Conservation (phyloP, 495 filamentous ascomycete species). For the Thermothielavioides terrestris region DNA sequence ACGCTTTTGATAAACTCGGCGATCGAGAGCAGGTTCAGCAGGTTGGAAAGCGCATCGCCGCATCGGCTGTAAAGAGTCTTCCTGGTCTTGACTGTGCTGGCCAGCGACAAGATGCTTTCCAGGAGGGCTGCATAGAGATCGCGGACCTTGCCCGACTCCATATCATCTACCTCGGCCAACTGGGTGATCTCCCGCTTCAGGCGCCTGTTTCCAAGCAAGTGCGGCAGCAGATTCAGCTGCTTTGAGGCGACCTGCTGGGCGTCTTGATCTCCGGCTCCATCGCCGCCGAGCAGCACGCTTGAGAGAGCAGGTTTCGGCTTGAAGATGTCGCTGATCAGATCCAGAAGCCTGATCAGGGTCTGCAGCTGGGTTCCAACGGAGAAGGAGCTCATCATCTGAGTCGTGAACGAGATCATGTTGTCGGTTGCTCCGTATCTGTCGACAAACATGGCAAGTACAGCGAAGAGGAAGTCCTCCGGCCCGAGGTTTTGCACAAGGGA, state of each 20-base stretch:
- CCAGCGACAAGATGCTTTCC: conserved; percentile 56
- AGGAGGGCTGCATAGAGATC: conserved; percentile 61
- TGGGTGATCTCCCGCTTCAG: conserved; percentile 41
- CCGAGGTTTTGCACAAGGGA: conserved; percentile 77
- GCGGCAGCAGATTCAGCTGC: conserved; percentile 52
- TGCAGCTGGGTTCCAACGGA: conserved; percentile 58
- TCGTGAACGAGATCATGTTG: conserved; percentile 43
- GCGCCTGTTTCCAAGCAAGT: conserved; percentile 42
- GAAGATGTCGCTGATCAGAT: conserved; percentile 61
- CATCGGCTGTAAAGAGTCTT: conserved; percentile 55
- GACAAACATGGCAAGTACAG: conserved; percentile 59
- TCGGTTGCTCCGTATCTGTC: conserved; percentile 55
- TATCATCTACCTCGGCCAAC: conserved; percentile 45
- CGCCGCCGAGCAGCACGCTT: conserved; percentile 55
- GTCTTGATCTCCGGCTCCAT: conserved; percentile 51
- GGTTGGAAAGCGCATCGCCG: conserved; percentile 58
- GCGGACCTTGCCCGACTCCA: conserved; percentile 53
- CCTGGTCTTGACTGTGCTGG: conserved; percentile 50
- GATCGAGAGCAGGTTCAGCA: conserved; percentile 72
- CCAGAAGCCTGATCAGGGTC: conserved; percentile 62
- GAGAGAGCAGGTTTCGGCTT: conserved; percentile 62
- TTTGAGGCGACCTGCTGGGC: conserved; percentile 51
- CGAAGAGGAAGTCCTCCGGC: conserved; percentile 69
- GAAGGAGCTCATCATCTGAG: conserved; percentile 47
- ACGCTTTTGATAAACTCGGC: conserved; percentile 78